A percentile compares a stretch with the other conserved stretches of the same genome.
phyloP scores from a whole-genome alignment of 1,284 basidiomycete species.

The Apiotrichum montevideense region DNA sequence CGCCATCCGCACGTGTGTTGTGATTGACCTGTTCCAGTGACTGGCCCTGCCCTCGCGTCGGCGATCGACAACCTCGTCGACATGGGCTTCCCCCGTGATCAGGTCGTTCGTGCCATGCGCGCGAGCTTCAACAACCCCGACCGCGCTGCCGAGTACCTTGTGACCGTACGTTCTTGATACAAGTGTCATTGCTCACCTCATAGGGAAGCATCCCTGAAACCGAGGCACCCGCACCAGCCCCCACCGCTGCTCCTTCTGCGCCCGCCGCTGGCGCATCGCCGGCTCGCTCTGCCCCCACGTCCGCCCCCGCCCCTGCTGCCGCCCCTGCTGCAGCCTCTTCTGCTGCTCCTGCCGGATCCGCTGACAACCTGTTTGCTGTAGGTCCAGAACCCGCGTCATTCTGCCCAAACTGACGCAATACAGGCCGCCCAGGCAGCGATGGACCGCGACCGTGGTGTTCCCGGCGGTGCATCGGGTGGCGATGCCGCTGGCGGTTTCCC shows the following conservation, averaged over 20 bases:
- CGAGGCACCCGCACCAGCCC: constrained; percentile 15
- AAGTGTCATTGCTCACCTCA: background rate
- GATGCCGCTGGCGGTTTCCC: constrained; percentile 19
- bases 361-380: constrained; percentile 48
- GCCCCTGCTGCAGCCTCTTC: constrained; percentile 44
- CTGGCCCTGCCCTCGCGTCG: constrained; percentile 65
- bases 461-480: constrained; percentile 28
- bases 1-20: background rate
- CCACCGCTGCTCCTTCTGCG: constrained; percentile 3
- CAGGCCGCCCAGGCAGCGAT: constrained; percentile 46
- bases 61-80: constrained; percentile 78
- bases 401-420: background rate
- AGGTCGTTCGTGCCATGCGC: constrained; percentile 78
- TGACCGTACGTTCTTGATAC: constrained; percentile 60
- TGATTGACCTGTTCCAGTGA: constrained; percentile 47
- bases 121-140: constrained; percentile 98
- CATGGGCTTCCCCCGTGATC: constrained; percentile 89
- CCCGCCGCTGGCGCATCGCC: constrained; percentile 10
- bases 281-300: constrained; percentile 50
- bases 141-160: constrained; percentile 93
- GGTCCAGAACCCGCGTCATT: constrained; percentile 8
- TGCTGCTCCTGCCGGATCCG: constrained; percentile 43
- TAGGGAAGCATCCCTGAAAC: constrained; percentile 41
- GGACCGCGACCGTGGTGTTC: constrained; percentile 44
- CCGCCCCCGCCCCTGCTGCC: constrained; percentile 38